Evolutionary conservation across 1,284 basidiomycete species (phyloP).

Genomic region (Sutorius eximius): DNA sequence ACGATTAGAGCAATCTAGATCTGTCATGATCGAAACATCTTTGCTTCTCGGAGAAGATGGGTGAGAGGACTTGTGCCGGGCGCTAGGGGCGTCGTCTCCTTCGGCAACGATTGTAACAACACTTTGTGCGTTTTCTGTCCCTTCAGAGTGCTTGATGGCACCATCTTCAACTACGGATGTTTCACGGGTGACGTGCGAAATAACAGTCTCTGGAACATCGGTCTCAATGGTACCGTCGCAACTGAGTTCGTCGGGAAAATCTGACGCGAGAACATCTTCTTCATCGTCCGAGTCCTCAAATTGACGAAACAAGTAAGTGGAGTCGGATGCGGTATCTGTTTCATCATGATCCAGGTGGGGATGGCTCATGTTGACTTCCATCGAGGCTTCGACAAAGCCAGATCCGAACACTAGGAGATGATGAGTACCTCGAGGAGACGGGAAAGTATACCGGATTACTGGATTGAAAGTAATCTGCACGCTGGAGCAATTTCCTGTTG

Average conservation of each 20-base stretch:
- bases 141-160: conserved; percentile 8
- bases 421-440: conserved; percentile 1
- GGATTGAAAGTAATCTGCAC: conserved; percentile 75
- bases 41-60: conserved; percentile 33
- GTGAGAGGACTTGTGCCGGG: conserved; percentile 37
- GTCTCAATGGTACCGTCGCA: conserved; percentile 30
- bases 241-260: conserved; percentile 31
- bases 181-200: neutral
- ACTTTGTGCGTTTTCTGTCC: neutral
- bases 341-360: conserved; percentile 26
- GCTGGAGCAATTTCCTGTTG: conserved; percentile 62
- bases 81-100: conserved; percentile 29
- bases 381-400: conserved; percentile 59
- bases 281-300: conserved; percentile 68
- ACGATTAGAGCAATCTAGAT: conserved; percentile 4
- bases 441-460: conserved; percentile 41
- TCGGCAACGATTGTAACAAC: neutral
- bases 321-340: conserved; percentile 26
- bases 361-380: conserved; percentile 16
- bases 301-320: conserved; percentile 34
- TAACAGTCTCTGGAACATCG: conserved; percentile 17
- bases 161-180: conserved; percentile 10
- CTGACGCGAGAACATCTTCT: conserved; percentile 39
- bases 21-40: conserved; percentile 20
- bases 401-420: conserved; percentile 61